These are phyloP conservation scores for Diaporthe sp. DNA, from an alignment of 2,329 filamentous ascomycete species.

Conservation along the genomic window DNA sequence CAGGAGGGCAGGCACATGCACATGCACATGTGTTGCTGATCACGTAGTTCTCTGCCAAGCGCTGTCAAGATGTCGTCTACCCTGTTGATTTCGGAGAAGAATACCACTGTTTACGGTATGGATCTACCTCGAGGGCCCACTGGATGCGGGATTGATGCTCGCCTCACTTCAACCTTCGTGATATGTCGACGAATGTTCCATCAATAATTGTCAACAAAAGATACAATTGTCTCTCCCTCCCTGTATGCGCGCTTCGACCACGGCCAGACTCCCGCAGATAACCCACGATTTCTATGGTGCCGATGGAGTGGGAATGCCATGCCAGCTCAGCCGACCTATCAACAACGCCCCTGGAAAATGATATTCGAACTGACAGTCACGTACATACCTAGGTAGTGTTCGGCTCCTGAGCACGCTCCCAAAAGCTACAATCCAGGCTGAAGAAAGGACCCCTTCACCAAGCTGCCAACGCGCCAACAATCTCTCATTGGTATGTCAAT, in stretches of 20 bases:
- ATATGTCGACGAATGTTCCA: not conserved
- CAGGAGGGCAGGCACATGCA: not conserved
- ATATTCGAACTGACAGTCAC: too few species aligned
- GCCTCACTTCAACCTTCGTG: not conserved
- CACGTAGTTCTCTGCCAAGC: constrained; percentile 16
- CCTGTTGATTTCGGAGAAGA: not conserved
- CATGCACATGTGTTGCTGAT: not conserved
- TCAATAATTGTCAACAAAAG: not conserved
- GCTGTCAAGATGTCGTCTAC: constrained; percentile 20
- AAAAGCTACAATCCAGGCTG: too few species aligned
- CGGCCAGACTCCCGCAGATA: too few species aligned
- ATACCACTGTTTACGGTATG: constrained; percentile 6
- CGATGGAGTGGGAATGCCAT: too few species aligned
- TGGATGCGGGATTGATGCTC: not conserved
- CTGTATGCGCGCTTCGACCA: too few species aligned
- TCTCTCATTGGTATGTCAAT: not conserved
- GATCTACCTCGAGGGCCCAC: constrained; percentile 4
- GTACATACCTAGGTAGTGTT: too few species aligned
- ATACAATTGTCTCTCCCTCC: too few species aligned
- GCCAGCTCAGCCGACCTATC: too few species aligned
- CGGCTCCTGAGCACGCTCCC: too few species aligned
- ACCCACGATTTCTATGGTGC: too few species aligned
- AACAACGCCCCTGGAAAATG: too few species aligned
- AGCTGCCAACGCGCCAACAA: not conserved
- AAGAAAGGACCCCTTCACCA: not conserved